phyloP scores from a whole-genome alignment of 1,284 basidiomycete species.

The Mycena sp. region DNA sequence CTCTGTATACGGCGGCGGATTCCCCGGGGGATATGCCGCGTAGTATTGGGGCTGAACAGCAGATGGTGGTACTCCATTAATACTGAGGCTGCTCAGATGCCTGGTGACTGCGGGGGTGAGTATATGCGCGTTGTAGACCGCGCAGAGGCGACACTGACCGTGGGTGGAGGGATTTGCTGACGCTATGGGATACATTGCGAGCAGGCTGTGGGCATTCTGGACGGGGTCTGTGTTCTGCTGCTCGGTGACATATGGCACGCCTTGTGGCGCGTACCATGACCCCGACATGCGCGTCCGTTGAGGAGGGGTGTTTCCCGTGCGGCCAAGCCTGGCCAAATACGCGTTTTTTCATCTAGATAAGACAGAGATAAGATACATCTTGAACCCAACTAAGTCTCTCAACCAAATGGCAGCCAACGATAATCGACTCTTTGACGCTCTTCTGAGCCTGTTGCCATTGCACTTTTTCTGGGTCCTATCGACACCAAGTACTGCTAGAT shows the following conservation, averaged over 20 bases:
- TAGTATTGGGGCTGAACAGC: conserved; percentile 69
- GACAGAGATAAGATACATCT: too few relatives aligned
- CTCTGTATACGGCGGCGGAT: conserved; percentile 63
- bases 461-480: too few relatives aligned
- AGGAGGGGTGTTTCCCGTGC: not conserved
- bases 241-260: conserved; percentile 15
- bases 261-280: conserved; percentile 14
- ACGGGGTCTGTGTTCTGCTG: conserved; percentile 48
- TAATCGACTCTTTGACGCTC: too few relatives aligned
- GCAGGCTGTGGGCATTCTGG: conserved; percentile 68
- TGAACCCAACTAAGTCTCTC: too few relatives aligned
- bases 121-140: conserved; percentile 22
- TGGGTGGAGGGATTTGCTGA: conserved; percentile 76
- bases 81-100: conserved; percentile 67
- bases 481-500: too few relatives aligned
- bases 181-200: conserved; percentile 73
- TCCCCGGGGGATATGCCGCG: conserved; percentile 52
- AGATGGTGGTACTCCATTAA: conserved; percentile 64
- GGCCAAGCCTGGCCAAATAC: too few relatives aligned
- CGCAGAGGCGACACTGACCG: conserved; percentile 50
- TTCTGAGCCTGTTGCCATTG: too few relatives aligned
- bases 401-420: too few relatives aligned
- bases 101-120: conserved; percentile 58
- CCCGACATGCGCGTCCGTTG: conserved; percentile 15
- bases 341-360: too few relatives aligned